phyloP scores from a whole-genome alignment of 1,139 yeast genomes.

The Hanseniaspora sp. region DNA sequence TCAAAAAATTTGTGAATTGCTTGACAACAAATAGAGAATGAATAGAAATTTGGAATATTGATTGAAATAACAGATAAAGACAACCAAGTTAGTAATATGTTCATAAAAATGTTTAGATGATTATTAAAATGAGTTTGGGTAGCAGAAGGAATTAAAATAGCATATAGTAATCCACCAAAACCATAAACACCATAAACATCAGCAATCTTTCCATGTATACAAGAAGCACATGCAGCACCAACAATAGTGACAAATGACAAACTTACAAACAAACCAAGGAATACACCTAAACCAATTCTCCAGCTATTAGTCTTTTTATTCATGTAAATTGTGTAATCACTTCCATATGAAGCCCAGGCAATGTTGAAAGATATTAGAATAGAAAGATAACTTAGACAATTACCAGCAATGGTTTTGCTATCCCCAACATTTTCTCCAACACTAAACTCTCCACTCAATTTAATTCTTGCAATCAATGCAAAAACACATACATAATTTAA shows the following conservation, averaged over 20 bases:
- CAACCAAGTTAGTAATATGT: slow-evolving; percentile 72
- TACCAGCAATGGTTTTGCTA: slow-evolving; percentile 52
- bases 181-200: slow-evolving; percentile 35
- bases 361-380: slow-evolving; percentile 74
- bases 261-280: slow-evolving; percentile 51
- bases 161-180: slow-evolving; percentile 75
- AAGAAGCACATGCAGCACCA: slow-evolving; percentile 76
- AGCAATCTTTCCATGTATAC: slow-evolving; percentile 29
- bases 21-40: slow-evolving; percentile 76
- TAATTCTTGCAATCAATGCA: slow-evolving; percentile 61
- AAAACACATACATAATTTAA: slow-evolving; percentile 59
- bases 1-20: slow-evolving; percentile 65
- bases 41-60: slow-evolving; percentile 87
- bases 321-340: slow-evolving; percentile 79
- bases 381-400: slow-evolving; percentile 67
- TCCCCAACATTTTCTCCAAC: slow-evolving; percentile 24
- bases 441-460: slow-evolving; percentile 47
- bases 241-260: slow-evolving; percentile 56
- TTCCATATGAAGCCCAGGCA: slow-evolving; percentile 83
- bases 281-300: slow-evolving; percentile 49
- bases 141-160: slow-evolving; percentile 66
- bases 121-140: background rate
- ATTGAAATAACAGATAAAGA: slow-evolving; percentile 80
- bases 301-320: slow-evolving; percentile 41
- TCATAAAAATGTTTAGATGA: slow-evolving; percentile 66